Evolutionary conservation across 352 stramenopile species (phyloP).

Genomic region (Pythium brachiatum): DNA sequence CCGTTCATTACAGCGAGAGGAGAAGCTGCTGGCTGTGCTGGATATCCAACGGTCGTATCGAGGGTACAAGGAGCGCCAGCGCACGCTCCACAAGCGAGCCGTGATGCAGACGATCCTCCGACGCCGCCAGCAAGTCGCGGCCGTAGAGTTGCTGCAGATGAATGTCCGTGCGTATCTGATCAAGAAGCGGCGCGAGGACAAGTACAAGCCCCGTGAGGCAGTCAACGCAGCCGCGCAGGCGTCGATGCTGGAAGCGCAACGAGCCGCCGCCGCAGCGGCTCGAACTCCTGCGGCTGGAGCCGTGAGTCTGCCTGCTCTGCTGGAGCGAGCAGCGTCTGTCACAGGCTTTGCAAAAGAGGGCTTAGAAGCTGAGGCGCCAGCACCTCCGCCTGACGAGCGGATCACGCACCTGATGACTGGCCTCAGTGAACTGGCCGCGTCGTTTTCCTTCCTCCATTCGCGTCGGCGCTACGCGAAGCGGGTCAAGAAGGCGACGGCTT

Average conservation of each 20-base stretch:
- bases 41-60: conserved; percentile 70
- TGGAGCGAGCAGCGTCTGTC: not conserved
- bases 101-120: conserved; percentile 48
- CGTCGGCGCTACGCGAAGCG: conserved; percentile 16
- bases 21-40: conserved; percentile 50
- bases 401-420: conserved; percentile 18
- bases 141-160: conserved; percentile 58
- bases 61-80: conserved; percentile 49
- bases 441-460: conserved; percentile 25
- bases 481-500: not conserved
- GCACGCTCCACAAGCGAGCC: conserved; percentile 48
- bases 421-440: conserved; percentile 20
- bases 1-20: conserved; percentile 35
- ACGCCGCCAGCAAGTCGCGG: conserved; percentile 45
- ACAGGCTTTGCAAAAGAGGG: not conserved
- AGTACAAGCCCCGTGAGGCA: conserved; percentile 1
- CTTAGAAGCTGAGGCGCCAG: not conserved
- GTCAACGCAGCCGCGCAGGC: not conserved
- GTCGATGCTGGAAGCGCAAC: conserved; percentile 16
- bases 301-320: not conserved
- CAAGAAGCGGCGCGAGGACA: conserved; percentile 28
- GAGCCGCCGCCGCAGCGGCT: not conserved
- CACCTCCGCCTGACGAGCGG: not conserved
- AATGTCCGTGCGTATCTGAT: conserved; percentile 63
- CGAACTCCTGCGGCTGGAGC: not conserved